Percentiles rank a stretch among this genome's conserved stretches.
Evolutionary conservation across 75 land plant species (phyloP).

Genomic region (Larix kaempferi): DNA sequence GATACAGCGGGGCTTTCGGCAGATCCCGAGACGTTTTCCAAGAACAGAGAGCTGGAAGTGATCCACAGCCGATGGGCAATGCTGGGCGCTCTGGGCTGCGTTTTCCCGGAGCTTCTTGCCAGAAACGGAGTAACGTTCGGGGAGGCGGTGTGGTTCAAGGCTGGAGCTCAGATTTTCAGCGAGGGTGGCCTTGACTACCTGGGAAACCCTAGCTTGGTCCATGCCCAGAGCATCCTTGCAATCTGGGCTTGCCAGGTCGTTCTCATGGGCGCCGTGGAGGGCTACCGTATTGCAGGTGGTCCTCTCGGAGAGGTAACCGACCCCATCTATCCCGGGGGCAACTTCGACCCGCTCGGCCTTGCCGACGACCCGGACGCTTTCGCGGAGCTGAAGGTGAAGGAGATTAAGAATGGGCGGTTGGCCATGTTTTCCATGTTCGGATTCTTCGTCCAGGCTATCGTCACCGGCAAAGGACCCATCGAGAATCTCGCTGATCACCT

Average conservation of each 20-base stretch:
- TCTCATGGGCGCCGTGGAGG: conserved; percentile 72
- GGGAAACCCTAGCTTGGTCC: conserved; percentile 74
- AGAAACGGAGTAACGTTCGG: conserved; percentile 69
- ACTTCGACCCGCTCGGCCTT: conserved; percentile 59
- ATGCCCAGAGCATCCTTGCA: conserved; percentile 81
- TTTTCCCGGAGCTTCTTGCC: conserved; percentile 62
- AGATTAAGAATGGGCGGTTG: conserved; percentile 71
- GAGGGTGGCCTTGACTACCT: conserved; percentile 74
- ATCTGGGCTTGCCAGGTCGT: conserved; percentile 75
- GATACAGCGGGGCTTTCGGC: conserved; percentile 73
- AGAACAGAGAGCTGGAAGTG: conserved; percentile 64
- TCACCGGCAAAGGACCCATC: conserved; percentile 73
- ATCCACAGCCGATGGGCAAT: conserved; percentile 60
- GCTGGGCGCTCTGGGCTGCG: conserved; percentile 66
- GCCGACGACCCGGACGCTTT: conserved; percentile 67
- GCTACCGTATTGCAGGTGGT: conserved; percentile 61
- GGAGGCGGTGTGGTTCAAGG: conserved; percentile 86
- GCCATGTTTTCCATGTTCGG: conserved; percentile 91
- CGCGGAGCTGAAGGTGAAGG: conserved; percentile 71
- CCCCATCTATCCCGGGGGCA: conserved; percentile 65
- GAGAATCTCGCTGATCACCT: conserved; percentile 67
- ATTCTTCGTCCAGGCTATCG: conserved; percentile 76
- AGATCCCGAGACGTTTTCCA: conserved; percentile 69
- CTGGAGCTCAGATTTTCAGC: conserved; percentile 76
- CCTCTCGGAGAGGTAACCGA: conserved; percentile 56